Evolutionary conservation across 1,284 basidiomycete species (phyloP), one percentile per base, ranked within the genome.

Genomic region (Lignosus rhinocerotis): DNA sequence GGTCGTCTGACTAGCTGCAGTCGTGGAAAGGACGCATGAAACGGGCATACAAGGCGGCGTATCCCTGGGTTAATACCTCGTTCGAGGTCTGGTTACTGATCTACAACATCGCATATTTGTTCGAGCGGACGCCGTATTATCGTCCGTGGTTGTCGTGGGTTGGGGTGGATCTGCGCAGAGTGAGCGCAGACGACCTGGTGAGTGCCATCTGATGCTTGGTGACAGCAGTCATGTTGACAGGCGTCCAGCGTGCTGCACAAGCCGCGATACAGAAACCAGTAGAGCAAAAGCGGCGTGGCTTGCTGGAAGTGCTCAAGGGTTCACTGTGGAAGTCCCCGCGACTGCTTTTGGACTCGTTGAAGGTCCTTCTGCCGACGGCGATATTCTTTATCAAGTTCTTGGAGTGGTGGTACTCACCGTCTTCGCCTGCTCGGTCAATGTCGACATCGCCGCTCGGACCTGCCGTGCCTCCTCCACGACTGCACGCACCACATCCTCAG

Each of bases 331-430:
- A 72, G 39, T 84, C 86, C 10, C 90, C 90, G 6, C 80, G 79
- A 46, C 72, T 87, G 44, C 66, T 91, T 8, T 78, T 93, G 39
- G 88, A 92, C 69, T 93, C 89, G 1, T 78, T 96, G 47, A 87
- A 90, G 64, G 79, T 96, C 46, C 81, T 96, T 14, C 83, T 97
- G 10, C 94, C 97, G 2, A 92, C 92, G 3, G 88, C 94, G 36
- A 96, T 99, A 60, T 97, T 99, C 73, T 90, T 94, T 72, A 84
- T 99, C 79, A 98, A 97, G 75, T 96, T 99, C 74, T 80, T 98
- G 33, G 95, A 99, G 75, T 99, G 97, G 96, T 99, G 97, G 96
- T 99, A 98, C 74, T 96, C 94, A 16, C 93, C 96, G 9, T 85
- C 86, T 32, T 98, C 96, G 2, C 95, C 96, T n/a, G 83, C 89